Percentiles rank a stretch among this genome's conserved stretches.
Evolutionary conservation across 1,284 basidiomycete genomes (phyloP).

Genomic region (Leccinum glutinopallens): DNA sequence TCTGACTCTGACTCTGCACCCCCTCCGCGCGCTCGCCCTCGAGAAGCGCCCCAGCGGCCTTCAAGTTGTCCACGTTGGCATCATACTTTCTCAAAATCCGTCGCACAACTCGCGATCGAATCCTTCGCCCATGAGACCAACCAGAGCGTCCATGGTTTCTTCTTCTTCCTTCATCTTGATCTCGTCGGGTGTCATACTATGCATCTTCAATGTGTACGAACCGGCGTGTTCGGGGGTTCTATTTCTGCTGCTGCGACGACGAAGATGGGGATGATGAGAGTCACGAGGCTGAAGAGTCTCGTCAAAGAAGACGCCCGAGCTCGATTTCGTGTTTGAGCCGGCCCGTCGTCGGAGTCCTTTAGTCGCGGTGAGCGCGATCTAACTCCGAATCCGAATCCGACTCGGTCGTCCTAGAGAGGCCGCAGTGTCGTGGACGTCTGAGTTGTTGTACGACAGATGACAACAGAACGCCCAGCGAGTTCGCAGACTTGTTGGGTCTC

Average conservation of each 20-base stretch:
- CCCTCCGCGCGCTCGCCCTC: conserved; percentile 49
- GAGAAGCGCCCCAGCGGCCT: conserved; percentile 61
- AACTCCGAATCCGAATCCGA: conserved; percentile 20
- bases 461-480: conserved; percentile 11
- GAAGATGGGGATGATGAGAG: background rate
- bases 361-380: conserved; percentile 16
- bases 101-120: conserved; percentile 50
- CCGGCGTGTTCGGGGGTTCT: background rate
- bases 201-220: conserved; percentile 17
- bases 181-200: conserved; percentile 23
- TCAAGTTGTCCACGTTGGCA: conserved; percentile 51
- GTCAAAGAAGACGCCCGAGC: background rate
- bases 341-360: background rate
- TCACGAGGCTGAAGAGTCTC: background rate
- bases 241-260: background rate
- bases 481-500: conserved; percentile 7
- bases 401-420: conserved; percentile 1
- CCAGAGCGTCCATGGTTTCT: conserved; percentile 31
- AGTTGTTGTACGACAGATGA: conserved; percentile 24
- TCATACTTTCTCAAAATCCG: conserved; percentile 58
- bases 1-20: no score
- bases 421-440: background rate
- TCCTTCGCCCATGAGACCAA: conserved; percentile 37
- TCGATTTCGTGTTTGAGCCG: background rate
- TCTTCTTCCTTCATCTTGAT: conserved; percentile 18